Base-by-base conservation (phyloP, 1,284 basidiomycete genomes). In the Cutaneotrichosporon mucoides region DNA sequence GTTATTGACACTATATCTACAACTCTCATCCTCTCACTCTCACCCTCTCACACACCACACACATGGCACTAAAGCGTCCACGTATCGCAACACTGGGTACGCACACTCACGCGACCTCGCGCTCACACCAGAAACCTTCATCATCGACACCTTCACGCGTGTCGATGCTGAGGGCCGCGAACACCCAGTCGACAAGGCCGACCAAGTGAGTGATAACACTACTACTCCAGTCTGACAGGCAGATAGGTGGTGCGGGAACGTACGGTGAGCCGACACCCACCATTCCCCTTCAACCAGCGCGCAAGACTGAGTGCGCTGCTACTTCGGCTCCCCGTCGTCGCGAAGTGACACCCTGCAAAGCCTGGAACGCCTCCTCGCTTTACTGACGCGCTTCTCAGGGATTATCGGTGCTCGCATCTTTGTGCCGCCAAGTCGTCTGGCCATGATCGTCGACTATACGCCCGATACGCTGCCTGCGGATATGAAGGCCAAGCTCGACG, bases 191-290 rank as follows among this genome's bases (percentile, higher is more conserved):
- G 63, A 69, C 37, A 66, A 71, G 55, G 65, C 67, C 16, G 71
- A 76, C 49, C 71, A 76, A 64, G 73, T 74, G 55, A 24, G 68
- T 43, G 11, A 1, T 5, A 5, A 6, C n/a, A 2, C 33, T 6
- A 9, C 5, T 13, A 1, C 4, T 11, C 7, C 6, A 2, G 2
- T 46, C 55, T 61, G 43, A 51, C 60, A 6, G 10, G 37, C 40
- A 78, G 76, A 69, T 78, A 34, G 76, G 76, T 0, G 76, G 76
- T 24, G 75, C 69, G 6, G 76, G 76, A 0, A 73, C 73, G 8
- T 78, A 76, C 37, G 70, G 76, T 78, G 41, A 33, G 67, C 64
- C 4, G 5, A 40, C 38, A 1, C 38, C 38, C 8, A 9, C 38
- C 38, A 40, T 8, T 2, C 38, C 38, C 2, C 12, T 2, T 40